Conservation (phyloP, 345 rosid genomes). For the Carallia brachiata region DNA sequence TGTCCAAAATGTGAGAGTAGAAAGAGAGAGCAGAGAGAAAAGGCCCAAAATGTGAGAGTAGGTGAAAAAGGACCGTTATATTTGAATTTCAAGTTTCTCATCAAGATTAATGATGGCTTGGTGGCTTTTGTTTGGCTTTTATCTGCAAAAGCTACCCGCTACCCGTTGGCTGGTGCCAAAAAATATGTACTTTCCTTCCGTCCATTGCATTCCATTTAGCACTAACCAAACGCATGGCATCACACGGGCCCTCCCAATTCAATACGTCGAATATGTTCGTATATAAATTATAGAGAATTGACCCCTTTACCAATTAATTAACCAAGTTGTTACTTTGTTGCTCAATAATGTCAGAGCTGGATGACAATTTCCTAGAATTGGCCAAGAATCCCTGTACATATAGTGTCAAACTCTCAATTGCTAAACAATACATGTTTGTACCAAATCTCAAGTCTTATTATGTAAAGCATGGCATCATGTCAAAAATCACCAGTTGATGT, state of each 20-base stretch:
- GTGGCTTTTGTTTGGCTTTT: constrained; percentile 12
- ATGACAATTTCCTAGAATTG: too few relatives aligned
- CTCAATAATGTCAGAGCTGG: too few relatives aligned
- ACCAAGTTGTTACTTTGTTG: not conserved
- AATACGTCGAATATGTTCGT: not conserved
- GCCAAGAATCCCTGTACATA: not conserved
- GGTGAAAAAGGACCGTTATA: constrained; percentile 32
- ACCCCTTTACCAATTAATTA: not conserved
- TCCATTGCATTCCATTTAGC: constrained; percentile 5
- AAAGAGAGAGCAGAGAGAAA: not conserved
- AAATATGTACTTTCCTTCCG: not conserved
- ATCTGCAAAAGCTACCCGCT: too few relatives aligned
- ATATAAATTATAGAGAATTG: not conserved
- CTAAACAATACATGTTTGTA: not conserved
- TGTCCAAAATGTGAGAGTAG: not conserved
- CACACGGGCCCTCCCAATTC: not conserved
- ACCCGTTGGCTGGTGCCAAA: too few relatives aligned
- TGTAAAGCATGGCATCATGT: not conserved
- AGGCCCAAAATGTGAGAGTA: not conserved
- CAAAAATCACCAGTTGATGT: not conserved
- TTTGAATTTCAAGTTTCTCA: constrained; percentile 43
- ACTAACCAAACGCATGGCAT: too few relatives aligned
- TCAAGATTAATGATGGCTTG: constrained; percentile 6
- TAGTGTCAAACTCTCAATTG: not conserved
- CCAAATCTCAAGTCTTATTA: not conserved